Conservation (phyloP, 352 stramenopile species). For the Phytopythium litorale region DNA sequence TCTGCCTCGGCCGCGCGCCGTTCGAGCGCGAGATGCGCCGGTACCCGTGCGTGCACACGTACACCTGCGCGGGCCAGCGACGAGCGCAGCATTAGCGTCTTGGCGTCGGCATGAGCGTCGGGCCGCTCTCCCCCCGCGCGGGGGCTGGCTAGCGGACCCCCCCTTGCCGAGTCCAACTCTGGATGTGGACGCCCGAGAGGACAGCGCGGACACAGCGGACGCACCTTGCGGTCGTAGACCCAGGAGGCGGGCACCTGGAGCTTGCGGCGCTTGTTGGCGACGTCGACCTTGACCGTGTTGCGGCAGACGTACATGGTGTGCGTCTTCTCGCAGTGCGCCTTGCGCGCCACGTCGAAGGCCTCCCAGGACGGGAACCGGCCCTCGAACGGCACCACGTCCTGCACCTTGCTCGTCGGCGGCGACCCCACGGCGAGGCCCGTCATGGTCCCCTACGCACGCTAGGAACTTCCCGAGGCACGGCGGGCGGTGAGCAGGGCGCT, state of each 20-base stretch:
- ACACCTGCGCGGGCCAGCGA: conserved; percentile 27
- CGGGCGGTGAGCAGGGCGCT: too few relatives aligned
- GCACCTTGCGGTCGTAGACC: conserved; percentile 69
- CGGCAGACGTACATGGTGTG: conserved; percentile 80
- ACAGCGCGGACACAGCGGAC: neutral
- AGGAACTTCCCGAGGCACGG: too few relatives aligned
- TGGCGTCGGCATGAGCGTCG: too few relatives aligned
- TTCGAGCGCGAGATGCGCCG: conserved; percentile 59
- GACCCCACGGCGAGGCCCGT: neutral
- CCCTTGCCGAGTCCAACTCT: too few relatives aligned
- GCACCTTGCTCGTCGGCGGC: conserved; percentile 16
- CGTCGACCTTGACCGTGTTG: conserved; percentile 70
- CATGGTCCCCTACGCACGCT: too few relatives aligned
- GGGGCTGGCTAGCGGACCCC: too few relatives aligned
- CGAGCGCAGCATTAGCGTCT: too few relatives aligned
- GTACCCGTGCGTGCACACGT: conserved; percentile 75
- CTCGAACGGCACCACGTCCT: conserved; percentile 67
- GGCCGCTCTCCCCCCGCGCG: too few relatives aligned
- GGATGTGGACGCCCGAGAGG: too few relatives aligned
- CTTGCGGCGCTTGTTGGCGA: conserved; percentile 69
- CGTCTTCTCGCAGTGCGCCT: conserved; percentile 68
- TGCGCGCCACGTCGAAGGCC: conserved; percentile 61
- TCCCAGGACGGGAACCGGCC: conserved; percentile 75
- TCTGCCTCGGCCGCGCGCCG: conserved; percentile 55
- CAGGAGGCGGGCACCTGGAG: conserved; percentile 58